Percentiles rank a stretch among this genome's conserved stretches.
Evolutionary conservation across 805 yeast genomes (phyloP).

Genomic region (Sugiyamaella marilandica): DNA sequence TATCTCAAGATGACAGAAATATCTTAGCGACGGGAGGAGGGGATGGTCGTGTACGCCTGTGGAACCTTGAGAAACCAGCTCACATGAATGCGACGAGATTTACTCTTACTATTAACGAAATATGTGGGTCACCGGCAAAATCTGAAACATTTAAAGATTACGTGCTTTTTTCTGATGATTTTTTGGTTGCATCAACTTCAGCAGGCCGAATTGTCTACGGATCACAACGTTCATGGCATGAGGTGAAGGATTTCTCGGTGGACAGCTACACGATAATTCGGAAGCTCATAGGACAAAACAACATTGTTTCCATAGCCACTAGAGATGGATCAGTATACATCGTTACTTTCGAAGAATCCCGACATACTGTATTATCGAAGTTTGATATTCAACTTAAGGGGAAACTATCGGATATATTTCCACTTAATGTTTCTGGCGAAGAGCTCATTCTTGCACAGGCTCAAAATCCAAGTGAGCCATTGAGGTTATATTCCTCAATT

Average conservation of each 20-base stretch:
- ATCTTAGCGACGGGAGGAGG: conserved; percentile 86
- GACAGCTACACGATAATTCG: conserved; percentile 19
- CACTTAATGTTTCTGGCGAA: conserved; percentile 11
- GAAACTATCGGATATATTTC: conserved; percentile 27
- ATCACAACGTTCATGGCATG: conserved; percentile 10
- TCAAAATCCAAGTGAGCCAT: conserved; percentile 59
- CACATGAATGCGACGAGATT: background rate
- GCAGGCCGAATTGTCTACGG: conserved; percentile 47
- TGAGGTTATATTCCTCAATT: background rate
- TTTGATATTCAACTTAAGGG: conserved; percentile 34
- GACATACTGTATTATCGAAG: conserved; percentile 16
- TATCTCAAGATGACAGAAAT: conserved; percentile 45
- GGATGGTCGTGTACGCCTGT: conserved; percentile 74
- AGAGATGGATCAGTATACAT: conserved; percentile 30
- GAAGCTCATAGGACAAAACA: conserved; percentile 41
- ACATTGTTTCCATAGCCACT: conserved; percentile 37
- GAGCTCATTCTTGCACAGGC: conserved; percentile 50
- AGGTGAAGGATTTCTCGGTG: conserved; percentile 7
- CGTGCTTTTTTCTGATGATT: conserved; percentile 42
- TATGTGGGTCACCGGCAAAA: conserved; percentile 19
- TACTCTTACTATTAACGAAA: background rate
- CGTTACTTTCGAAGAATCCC: conserved; percentile 18
- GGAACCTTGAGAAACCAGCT: conserved; percentile 36
- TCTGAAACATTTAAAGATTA: conserved; percentile 62
- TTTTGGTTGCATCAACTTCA: conserved; percentile 56